phyloP scores from a whole-genome alignment of 768 basidiomycete species.

The Fomitopsis pulvina region DNA sequence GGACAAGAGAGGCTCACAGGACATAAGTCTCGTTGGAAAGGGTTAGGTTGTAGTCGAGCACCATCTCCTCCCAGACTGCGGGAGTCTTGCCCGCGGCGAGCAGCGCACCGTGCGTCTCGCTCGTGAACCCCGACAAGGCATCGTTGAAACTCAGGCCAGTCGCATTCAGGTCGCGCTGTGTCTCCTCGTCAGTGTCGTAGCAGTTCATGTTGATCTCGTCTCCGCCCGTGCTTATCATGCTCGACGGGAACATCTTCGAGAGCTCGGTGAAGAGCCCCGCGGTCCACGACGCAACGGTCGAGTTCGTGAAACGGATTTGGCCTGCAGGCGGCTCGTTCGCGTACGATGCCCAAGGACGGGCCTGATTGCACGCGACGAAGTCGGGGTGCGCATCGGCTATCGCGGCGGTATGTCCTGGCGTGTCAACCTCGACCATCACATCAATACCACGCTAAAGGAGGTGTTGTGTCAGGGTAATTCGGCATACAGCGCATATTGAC shows the following conservation, averaged over 20 bases:
- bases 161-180: slow-evolving; percentile 24
- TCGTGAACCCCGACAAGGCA: slow-evolving; percentile 33
- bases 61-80: slow-evolving; percentile 40
- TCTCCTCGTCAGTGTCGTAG: slow-evolving; percentile 32
- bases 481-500: slow-evolving; percentile 10
- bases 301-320: slow-evolving; percentile 36
- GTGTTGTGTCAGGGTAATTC: background rate
- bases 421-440: slow-evolving; percentile 43
- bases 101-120: slow-evolving; percentile 28
- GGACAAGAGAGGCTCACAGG: slow-evolving; percentile 32
- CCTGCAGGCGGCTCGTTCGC: slow-evolving; percentile 44
- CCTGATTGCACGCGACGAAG: slow-evolving; percentile 33
- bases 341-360: slow-evolving; percentile 29
- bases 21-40: slow-evolving; percentile 39
- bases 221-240: slow-evolving; percentile 39
- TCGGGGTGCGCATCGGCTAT: slow-evolving; percentile 39
- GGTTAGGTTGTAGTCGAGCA: slow-evolving; percentile 31
- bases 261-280: slow-evolving; percentile 26
- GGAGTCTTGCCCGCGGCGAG: slow-evolving; percentile 36
- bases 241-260: slow-evolving; percentile 24
- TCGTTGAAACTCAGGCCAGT: slow-evolving; percentile 27
- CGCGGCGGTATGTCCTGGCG: slow-evolving; percentile 43
- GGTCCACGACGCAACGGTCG: slow-evolving; percentile 28
- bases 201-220: slow-evolving; percentile 40
- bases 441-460: slow-evolving; percentile 39